phyloP scores from a whole-genome alignment of 2,329 filamentous ascomycete genomes.

The Orbilia javanica region DNA sequence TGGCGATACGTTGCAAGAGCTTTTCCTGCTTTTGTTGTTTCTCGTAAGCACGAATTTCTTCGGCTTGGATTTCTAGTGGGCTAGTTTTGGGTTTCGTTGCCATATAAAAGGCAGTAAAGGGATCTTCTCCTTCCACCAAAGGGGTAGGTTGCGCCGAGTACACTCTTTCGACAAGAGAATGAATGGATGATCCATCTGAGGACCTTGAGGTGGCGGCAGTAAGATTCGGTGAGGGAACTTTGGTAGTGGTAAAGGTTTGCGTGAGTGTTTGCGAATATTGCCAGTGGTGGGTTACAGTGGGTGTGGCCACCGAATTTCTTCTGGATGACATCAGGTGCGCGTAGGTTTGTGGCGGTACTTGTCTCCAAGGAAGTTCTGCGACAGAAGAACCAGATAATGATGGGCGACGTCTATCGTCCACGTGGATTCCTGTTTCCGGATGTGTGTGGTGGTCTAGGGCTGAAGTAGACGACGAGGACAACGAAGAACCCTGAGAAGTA shows the following conservation, averaged over 20 bases:
- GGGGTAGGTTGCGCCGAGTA: constrained; percentile 19
- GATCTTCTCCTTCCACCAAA: constrained; percentile 26
- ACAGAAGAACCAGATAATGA: constrained; percentile 43
- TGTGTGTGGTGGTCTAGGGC: constrained; percentile 27
- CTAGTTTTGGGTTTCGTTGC: constrained; percentile 40
- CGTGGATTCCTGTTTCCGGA: constrained; percentile 19
- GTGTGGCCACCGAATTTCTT: constrained; percentile 41
- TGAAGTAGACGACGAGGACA: constrained; percentile 22
- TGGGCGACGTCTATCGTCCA: constrained; percentile 30
- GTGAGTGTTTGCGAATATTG: constrained; percentile 34
- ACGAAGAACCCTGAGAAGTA: constrained; percentile 47
- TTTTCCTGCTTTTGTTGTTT: constrained; percentile 43
- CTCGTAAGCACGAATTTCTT: constrained; percentile 15
- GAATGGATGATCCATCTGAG: constrained; percentile 38
- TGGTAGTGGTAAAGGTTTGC: constrained; percentile 20
- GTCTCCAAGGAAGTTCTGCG: constrained; percentile 45
- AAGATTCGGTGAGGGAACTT: constrained; percentile 18
- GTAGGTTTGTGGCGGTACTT: constrained; percentile 44
- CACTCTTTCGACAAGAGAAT: constrained; percentile 26
- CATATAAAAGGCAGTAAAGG: constrained; percentile 43
- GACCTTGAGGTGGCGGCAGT: constrained; percentile 10
- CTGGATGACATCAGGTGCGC: constrained; percentile 51
- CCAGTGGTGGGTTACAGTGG: constrained; percentile 25
- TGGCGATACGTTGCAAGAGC: constrained; percentile 24
- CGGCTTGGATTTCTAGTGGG: constrained; percentile 23